Evolutionary conservation across 495 filamentous ascomycete genomes (phyloP).

Genomic region (Neurospora cerealis): DNA sequence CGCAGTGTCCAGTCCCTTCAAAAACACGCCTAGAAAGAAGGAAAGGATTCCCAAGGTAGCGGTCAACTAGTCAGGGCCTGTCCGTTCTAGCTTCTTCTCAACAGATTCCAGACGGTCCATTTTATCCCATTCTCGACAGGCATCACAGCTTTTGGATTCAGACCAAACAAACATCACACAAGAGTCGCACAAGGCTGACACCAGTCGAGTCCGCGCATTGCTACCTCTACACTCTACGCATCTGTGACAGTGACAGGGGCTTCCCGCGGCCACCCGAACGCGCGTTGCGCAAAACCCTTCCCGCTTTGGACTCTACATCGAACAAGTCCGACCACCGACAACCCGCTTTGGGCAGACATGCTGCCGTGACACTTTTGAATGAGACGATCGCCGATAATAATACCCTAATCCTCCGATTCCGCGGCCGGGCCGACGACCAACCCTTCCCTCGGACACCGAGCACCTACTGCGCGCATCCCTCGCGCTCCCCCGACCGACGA

Average conservation of each 20-base stretch:
- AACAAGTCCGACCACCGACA: not conserved
- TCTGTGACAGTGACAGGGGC: not conserved
- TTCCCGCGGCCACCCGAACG: not conserved
- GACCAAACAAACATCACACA: not conserved
- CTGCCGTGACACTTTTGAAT: not conserved
- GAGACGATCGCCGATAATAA: not conserved
- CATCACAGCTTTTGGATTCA: not conserved
- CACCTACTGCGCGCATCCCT: not conserved
- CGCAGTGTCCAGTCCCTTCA: not conserved
- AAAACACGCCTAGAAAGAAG: not conserved
- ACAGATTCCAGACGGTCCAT: not conserved
- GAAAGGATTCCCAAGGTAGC: not conserved
- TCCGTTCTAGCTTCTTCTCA: not conserved
- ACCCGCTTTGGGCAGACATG: not conserved
- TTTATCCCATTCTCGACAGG: not conserved
- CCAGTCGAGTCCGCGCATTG: not conserved
- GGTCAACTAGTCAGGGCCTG: not conserved
- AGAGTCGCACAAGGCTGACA: not conserved
- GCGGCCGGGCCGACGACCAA: not conserved
- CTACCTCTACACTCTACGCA: not conserved
- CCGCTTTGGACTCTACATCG: not conserved
- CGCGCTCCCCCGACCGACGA: not conserved
- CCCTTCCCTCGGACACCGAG: not conserved
- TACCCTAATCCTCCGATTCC: not conserved
- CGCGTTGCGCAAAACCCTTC: not conserved